Evolutionary conservation across 2,329 filamentous ascomycete genomes (phyloP), one percentile per base, ranked within the genome.

Genomic region (Aspergillus transmontanensis): DNA sequence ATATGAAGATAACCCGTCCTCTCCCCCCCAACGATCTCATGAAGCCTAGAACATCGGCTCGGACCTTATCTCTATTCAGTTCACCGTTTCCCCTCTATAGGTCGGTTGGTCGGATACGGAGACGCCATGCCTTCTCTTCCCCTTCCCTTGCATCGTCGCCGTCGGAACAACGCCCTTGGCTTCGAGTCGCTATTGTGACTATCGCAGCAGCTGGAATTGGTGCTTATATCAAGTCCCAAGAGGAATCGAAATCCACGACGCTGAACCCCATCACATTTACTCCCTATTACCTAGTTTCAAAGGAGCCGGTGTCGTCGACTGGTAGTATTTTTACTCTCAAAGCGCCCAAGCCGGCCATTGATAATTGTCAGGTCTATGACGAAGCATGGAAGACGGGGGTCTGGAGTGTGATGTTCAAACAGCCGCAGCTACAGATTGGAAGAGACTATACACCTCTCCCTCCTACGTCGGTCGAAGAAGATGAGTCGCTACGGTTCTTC

Each of bases 321-420:
- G 79, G 80, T 62, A 80, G 78, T 67, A 75, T 83, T 21, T 81
- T 83, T 70, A 80, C 76, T 16, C 71, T 83, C 14, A 74, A 75
- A 36, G 78, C 80, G 11, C 70, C 72, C 26, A 67, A 71, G 57
- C 71, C 66, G 43, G 75, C 69, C 61, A 68, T 64, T 59, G 67
- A 61, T 64, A 79, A 78, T 50, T 70, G 69, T 50, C 74, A 76
- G 32, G 72, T 79, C 43, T 82, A 84, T 62, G 71, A 76, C 5
- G 69, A 79, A 12, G 83, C 82, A 28, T 89, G 87, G 86, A 77
- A 78, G 50, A 83, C 86, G 61, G 90, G 91, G 5, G 84, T 96
- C 48, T 96, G 93, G 90, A 93, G 90, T 66, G 90, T 98, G 39
- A 91, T 97, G 81, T 88, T 97, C 73, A 97, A 96, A 80, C 95